Evolutionary conservation across 78 protist species (phyloP), one percentile per base, ranked within the genome.

Genomic region (Dictyostelium capitatum): DNA sequence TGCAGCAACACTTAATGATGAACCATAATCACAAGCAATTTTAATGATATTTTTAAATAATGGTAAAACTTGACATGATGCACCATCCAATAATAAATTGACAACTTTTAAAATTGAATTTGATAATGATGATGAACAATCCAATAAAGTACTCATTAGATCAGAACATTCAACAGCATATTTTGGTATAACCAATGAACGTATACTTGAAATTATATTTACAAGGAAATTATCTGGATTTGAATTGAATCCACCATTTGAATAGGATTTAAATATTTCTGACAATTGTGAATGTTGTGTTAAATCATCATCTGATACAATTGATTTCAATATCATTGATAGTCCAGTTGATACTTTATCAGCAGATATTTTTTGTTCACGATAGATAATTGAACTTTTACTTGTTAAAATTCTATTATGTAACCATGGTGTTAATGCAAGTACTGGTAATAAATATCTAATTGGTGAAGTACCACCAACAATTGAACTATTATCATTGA

Each of bases 341-440:
- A 87, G 65, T 2, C 70, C 41, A 25, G 46, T 54, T 7, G 92
- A 14, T 10, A 87, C 48, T 25, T 65, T 74, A 30, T 87, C 92
- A 0, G 92, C 83, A 19, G 73, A 14, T 7, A 77, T 37, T 53
- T 77, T 74, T 48, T 70, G 92, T 51, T 87, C 92, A 6, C 73
- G 65, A 56, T 87, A 87, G 43, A 87, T 77, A 41, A 87, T 87
- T 6, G 92, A 87, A 19, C 84, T 77, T 51, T 87, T 87, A 10
- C 78, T 59, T 20, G 84, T 87, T 15, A 87, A 82, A 10, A 87
- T 87, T 53, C 81, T 64, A 32, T 87, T 87, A 53, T 87, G 92
- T 30, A 87, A 25, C 92, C 92, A 87, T 25, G 92, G 92, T 5
- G 77, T 59, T 2, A 77, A 59, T 4, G 79, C 83, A 5, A 87